Conservation (phyloP, 352 stramenopile species). For the Blastocystis sp. region DNA sequence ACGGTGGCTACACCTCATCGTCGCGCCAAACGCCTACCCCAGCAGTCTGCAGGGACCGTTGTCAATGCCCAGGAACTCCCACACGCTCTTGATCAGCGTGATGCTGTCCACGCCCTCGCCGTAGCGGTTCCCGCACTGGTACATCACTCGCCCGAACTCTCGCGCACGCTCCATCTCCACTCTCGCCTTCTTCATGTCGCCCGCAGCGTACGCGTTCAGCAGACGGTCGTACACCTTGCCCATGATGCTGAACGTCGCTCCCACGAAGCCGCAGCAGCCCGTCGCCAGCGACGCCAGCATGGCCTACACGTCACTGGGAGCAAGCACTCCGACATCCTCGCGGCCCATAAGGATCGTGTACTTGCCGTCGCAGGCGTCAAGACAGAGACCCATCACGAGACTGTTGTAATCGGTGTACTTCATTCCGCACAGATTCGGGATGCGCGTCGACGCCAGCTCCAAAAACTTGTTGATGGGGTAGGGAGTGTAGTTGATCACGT, state of each 20-base stretch:
- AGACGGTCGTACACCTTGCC: constrained; percentile 39
- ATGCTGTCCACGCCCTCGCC: constrained; percentile 67
- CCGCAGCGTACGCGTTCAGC: constrained; percentile 50
- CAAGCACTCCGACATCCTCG: constrained; percentile 2
- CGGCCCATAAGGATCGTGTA: constrained; percentile 69
- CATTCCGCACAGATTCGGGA: constrained; percentile 73
- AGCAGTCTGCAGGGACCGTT: constrained; percentile 57
- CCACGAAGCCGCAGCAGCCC: constrained; percentile 66
- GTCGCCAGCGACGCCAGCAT: constrained; percentile 68
- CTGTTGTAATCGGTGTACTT: constrained; percentile 73
- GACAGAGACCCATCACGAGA: constrained; percentile 65
- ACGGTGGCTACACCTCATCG: constrained; percentile 15
- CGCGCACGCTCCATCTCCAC: constrained; percentile 31
- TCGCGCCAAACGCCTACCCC: neutral
- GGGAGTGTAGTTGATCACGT: constrained; percentile 72
- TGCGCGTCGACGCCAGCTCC: constrained; percentile 41
- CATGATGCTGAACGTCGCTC: constrained; percentile 60
- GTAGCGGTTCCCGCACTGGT: constrained; percentile 53
- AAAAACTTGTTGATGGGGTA: constrained; percentile 72
- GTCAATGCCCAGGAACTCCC: constrained; percentile 55
- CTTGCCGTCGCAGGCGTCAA: constrained; percentile 46
- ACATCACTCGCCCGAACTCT: constrained; percentile 27
- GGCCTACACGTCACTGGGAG: constrained; percentile 14
- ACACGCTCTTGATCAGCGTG: constrained; percentile 67
- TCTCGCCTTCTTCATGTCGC: constrained; percentile 4